Percentiles rank a stretch among this genome's conserved stretches.
phyloP scores from a whole-genome alignment of 2,329 filamentous ascomycete species.

The Fusarium poae region DNA sequence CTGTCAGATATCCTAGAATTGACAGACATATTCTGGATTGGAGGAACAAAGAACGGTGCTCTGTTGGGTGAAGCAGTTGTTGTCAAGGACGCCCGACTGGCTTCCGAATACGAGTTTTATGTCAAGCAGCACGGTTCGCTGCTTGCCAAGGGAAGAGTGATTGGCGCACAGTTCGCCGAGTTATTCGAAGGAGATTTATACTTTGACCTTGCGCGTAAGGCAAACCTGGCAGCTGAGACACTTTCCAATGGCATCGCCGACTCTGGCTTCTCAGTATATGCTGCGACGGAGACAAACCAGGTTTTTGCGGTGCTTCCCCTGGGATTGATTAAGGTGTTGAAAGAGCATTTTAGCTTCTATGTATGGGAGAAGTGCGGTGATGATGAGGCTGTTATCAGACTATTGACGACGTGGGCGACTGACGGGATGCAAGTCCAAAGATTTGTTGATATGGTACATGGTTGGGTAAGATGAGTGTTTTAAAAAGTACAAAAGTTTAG shows the following conservation, averaged over 20 bases:
- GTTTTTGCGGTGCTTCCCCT: slow-evolving; percentile 62
- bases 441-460: slow-evolving; percentile 47
- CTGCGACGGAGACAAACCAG: slow-evolving; percentile 64
- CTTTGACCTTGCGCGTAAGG: slow-evolving; percentile 60
- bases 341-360: slow-evolving; percentile 61
- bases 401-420: slow-evolving; percentile 66
- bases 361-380: slow-evolving; percentile 61
- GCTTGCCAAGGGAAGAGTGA: slow-evolving; percentile 62
- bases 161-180: slow-evolving; percentile 64
- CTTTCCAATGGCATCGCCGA: slow-evolving; percentile 59
- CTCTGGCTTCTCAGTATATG: slow-evolving; percentile 58
- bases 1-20: slow-evolving; percentile 60
- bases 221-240: slow-evolving; percentile 59
- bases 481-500: background rate
- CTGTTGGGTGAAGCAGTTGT: slow-evolving; percentile 65
- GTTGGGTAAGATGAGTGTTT: slow-evolving; percentile 15
- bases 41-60: slow-evolving; percentile 65
- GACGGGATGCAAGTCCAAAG: slow-evolving; percentile 57
- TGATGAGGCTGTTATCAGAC: slow-evolving; percentile 57
- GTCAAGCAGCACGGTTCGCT: slow-evolving; percentile 66
- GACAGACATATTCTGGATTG: slow-evolving; percentile 68
- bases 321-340: slow-evolving; percentile 54
- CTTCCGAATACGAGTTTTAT: slow-evolving; percentile 63
- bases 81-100: slow-evolving; percentile 57
- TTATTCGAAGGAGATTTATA: slow-evolving; percentile 61